phyloP scores from a whole-genome alignment of 2,329 filamentous ascomycete species.

The Trichoderma asperellum region DNA sequence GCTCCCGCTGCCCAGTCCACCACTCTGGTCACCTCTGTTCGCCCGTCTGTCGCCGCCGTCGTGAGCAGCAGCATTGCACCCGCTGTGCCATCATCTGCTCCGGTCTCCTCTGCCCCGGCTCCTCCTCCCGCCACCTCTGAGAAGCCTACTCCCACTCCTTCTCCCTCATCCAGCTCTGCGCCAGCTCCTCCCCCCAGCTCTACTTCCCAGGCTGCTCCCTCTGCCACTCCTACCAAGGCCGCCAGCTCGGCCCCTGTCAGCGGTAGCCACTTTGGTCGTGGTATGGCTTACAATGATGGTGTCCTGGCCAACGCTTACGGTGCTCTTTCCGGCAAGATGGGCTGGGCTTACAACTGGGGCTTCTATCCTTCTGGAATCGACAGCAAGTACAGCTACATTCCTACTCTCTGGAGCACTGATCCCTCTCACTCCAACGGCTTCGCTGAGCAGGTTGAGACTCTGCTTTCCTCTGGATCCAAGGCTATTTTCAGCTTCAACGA shows the following conservation, averaged over 20 bases:
- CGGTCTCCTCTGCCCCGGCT: conserved; percentile 23
- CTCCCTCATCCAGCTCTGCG: conserved; percentile 13
- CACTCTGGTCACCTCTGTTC: conserved; percentile 36
- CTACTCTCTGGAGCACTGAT: conserved; percentile 65
- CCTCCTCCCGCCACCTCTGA: conserved; percentile 24
- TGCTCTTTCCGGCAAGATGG: conserved; percentile 44
- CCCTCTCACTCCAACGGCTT: conserved; percentile 53
- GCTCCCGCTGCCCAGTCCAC: conserved; percentile 30
- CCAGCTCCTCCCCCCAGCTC: conserved; percentile 18
- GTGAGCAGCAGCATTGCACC: conserved; percentile 12
- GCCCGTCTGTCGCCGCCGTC: conserved; percentile 31
- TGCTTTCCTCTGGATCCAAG: conserved; percentile 58
- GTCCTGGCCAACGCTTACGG: conserved; percentile 57
- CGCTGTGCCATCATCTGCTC: not conserved
- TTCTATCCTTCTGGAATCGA: conserved; percentile 47
- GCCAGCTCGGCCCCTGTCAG: conserved; percentile 22
- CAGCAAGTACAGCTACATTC: conserved; percentile 61
- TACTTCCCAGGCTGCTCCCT: conserved; percentile 20
- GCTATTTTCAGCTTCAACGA: conserved; percentile 73
- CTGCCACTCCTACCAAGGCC: conserved; percentile 15
- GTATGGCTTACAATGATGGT: conserved; percentile 68
- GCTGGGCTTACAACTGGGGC: conserved; percentile 73
- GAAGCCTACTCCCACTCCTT: conserved; percentile 18
- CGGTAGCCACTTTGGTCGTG: conserved; percentile 48
- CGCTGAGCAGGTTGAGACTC: conserved; percentile 53